Evolutionary conservation across 2,329 filamentous ascomycete species (phyloP).

Genomic region (Pyrenochaeta sp.): DNA sequence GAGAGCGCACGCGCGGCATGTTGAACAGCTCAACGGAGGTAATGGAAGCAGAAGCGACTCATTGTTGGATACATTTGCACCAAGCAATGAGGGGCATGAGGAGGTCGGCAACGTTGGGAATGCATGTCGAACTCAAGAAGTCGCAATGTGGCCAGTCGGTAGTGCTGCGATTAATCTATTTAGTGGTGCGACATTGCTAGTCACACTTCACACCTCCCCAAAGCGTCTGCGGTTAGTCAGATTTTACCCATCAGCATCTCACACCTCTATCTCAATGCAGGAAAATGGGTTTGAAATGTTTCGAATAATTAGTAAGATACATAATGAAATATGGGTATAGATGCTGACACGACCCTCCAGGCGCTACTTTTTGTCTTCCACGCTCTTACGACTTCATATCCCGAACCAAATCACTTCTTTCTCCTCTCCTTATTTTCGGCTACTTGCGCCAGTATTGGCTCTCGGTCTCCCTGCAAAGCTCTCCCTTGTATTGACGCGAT

Average conservation of each 20-base stretch:
- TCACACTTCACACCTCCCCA: slow-evolving; percentile 3
- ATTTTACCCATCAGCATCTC: background rate
- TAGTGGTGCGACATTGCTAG: slow-evolving; percentile 4
- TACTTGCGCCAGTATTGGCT: slow-evolving; percentile 26
- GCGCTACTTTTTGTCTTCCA: background rate
- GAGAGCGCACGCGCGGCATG: slow-evolving; percentile 40
- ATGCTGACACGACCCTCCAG: slow-evolving; percentile 22
- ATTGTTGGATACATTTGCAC: slow-evolving; percentile 11
- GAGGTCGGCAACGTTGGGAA: slow-evolving; percentile 1
- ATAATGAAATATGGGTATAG: slow-evolving; percentile 29
- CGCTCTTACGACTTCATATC: slow-evolving; percentile 15
- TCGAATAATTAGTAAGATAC: slow-evolving; percentile 7
- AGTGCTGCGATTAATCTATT: slow-evolving; percentile 12
- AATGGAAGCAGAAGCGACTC: slow-evolving; percentile 7
- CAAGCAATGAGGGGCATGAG: background rate
- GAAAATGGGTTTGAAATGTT: background rate
- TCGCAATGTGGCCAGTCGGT: slow-evolving; percentile 15
- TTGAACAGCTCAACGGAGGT: slow-evolving; percentile 9
- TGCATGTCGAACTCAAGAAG: slow-evolving; percentile 11
- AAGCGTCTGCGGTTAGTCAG: slow-evolving; percentile 1
- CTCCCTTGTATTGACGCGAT: slow-evolving; percentile 57
- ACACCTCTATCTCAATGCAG: too few species aligned
- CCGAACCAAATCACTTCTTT: slow-evolving; percentile 6
- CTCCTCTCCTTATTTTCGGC: slow-evolving; percentile 8
- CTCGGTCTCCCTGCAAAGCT: slow-evolving; percentile 47